These are phyloP conservation scores for Chloromonas sp. DNA, from an alignment of 163 green algal genomes.

Conservation along the genomic window DNA sequence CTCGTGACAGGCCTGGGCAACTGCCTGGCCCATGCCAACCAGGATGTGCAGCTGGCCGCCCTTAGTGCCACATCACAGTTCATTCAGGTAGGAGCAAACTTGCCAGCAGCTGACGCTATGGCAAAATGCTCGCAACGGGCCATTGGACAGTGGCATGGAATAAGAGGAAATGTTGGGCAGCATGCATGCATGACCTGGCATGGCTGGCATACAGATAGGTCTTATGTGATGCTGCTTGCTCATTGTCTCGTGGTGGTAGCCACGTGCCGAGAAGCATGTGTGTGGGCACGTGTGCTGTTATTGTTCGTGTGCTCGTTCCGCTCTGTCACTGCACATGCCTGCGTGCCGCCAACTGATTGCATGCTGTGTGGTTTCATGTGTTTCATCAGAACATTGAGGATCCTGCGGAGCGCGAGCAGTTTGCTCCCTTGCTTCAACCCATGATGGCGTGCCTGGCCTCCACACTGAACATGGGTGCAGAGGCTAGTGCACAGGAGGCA, in stretches of 20 bases:
- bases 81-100: slow-evolving; percentile 47
- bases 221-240: not conserved
- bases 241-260: not conserved
- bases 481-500: slow-evolving; percentile 75
- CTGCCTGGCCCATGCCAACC: slow-evolving; percentile 34
- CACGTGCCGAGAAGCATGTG: too few relatives aligned
- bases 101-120: too few relatives aligned
- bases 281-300: too few relatives aligned
- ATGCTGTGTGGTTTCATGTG: too few relatives aligned
- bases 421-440: slow-evolving; percentile 57
- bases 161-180: too few relatives aligned
- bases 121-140: too few relatives aligned
- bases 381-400: slow-evolving; percentile 47
- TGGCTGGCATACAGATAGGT: not conserved
- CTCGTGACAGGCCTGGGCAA: slow-evolving; percentile 13
- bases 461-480: slow-evolving; percentile 39
- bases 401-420: slow-evolving; percentile 65
- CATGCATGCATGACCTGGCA: too few relatives aligned
- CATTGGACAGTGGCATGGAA: too few relatives aligned
- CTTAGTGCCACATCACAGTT: slow-evolving; percentile 72
- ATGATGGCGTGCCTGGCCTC: slow-evolving; percentile 40
- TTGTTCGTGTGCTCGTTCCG: too few relatives aligned
- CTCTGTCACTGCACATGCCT: too few relatives aligned
- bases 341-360: too few relatives aligned
- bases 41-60: slow-evolving; percentile 64